Evolutionary conservation across 768 basidiomycete genomes (phyloP), one percentile per base, ranked within the genome.

Genomic region (Lactarius deliciosus): DNA sequence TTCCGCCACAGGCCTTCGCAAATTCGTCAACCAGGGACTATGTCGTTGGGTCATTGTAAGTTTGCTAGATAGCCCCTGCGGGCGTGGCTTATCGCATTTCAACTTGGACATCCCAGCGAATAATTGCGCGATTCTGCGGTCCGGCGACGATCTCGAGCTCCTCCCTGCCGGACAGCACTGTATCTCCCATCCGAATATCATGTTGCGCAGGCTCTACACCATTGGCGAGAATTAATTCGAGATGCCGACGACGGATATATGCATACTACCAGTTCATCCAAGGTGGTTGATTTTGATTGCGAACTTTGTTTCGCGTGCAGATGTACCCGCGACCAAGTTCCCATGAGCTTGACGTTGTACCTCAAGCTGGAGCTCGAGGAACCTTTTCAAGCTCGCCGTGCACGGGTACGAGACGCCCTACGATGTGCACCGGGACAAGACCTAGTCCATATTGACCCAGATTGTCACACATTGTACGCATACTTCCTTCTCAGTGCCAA

Each of bases 211-310:
- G 3, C 71, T 93, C 22, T 93, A 86, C 75, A 91, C 91, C 1
- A 82, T 90, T 2, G 91, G 91, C 32, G 92, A 93, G 74, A 91
- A 90, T 70, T 91, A 93, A 74, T 75, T 91, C 34, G 91, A 92
- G 74, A 89, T 92, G 88, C 91, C 91, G 4, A 92, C 91, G 9
- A 92, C 92, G 76, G 90, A 92, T 69, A 92, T 92, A 90, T n/a
- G n/a, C 71, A 87, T 77, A 15, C 30, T 36, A 6, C 11, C 32
- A 2, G 34, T 22, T 5, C 13, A 15, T 40, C 43, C 22, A 40
- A 54, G 16, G 45, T 13, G 56, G 32, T n/a, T n/a, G n/a, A n/a
- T n/a, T n/a, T n/a, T n/a, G 59, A 38, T 9, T 57, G 59, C 54
- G 13, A 56, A 13, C 60, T 9, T 34, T 34, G 9, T 9, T 8